Percentiles rank a stretch among this genome's conserved stretches.
Conservation (phyloP, 2,329 filamentous ascomycete genomes). For the Venturia carpophila region DNA sequence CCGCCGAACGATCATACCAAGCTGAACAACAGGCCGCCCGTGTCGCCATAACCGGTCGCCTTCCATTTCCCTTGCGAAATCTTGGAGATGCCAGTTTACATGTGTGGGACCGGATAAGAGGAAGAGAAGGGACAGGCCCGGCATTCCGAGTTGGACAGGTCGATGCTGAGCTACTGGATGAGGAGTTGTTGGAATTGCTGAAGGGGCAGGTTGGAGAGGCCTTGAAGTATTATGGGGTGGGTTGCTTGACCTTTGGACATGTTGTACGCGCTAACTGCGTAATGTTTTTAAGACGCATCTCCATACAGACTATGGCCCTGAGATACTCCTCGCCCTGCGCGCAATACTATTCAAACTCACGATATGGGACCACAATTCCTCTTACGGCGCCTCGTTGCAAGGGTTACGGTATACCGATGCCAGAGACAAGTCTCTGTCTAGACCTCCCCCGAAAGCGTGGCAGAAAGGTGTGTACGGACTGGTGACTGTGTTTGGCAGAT, state of each 20-base stretch:
- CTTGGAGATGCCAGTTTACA: conserved; percentile 43
- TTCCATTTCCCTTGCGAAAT: conserved; percentile 52
- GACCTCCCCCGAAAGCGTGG: conserved; percentile 55
- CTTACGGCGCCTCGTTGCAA: conserved; percentile 87
- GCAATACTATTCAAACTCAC: conserved; percentile 86
- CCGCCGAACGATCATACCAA: conserved; percentile 50
- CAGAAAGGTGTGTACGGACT: conserved; percentile 82
- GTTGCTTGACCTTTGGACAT: not conserved
- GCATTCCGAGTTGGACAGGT: conserved; percentile 92
- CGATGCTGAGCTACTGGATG: conserved; percentile 88
- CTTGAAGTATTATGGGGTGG: conserved; percentile 70
- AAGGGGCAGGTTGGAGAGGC: conserved; percentile 81
- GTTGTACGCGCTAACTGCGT: conserved; percentile 11
- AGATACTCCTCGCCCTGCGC: conserved; percentile 71
- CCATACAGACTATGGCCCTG: conserved; percentile 77
- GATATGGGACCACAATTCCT: conserved; percentile 93
- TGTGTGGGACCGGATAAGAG: conserved; percentile 63
- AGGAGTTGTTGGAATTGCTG: conserved; percentile 80
- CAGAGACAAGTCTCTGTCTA: conserved; percentile 39
- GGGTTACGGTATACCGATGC: conserved; percentile 87
- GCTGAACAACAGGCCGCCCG: conserved; percentile 36
- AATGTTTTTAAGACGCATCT: conserved; percentile 47
- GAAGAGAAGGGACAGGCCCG: conserved; percentile 70
- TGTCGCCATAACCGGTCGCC: conserved; percentile 27
- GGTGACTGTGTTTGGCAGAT: conserved; percentile 77